These are phyloP conservation scores for Usnea hakonensis DNA, from an alignment of 495 filamentous ascomycete species.

Conservation along the genomic window DNA sequence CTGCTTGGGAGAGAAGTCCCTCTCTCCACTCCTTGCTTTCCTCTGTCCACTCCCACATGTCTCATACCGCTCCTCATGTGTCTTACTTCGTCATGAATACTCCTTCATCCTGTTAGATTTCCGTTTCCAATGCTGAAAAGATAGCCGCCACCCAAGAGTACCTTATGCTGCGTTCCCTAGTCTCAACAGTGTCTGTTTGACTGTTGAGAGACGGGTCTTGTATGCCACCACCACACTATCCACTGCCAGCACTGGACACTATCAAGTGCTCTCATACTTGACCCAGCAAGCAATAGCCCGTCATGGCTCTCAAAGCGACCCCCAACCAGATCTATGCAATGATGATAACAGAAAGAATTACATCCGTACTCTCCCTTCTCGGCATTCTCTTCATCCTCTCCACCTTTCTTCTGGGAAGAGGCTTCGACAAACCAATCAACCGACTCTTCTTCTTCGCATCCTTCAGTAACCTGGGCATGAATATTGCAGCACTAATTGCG, in stretches of 20 bases:
- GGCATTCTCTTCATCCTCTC: constrained; percentile 66
- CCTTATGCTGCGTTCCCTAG: not conserved
- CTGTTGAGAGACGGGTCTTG: not conserved
- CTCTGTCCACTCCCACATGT: not conserved
- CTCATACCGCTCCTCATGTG: not conserved
- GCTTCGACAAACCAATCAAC: constrained; percentile 82
- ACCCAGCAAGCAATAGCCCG: not conserved
- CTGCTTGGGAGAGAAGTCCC: not conserved
- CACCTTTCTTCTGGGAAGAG: constrained; percentile 55
- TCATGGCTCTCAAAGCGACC: constrained; percentile 13
- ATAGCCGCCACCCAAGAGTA: not conserved
- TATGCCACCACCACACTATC: not conserved
- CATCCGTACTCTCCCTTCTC: constrained; percentile 62
- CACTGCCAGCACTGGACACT: not conserved
- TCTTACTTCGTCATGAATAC: not conserved
- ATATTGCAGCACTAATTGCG: constrained; percentile 70
- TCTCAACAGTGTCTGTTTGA: not conserved
- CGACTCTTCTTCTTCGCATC: constrained; percentile 78
- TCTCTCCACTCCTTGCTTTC: not conserved
- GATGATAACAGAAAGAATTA: constrained; percentile 55
- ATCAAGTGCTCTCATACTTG: not conserved
- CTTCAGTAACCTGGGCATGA: constrained; percentile 76
- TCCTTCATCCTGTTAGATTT: not conserved
- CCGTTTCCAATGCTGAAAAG: not conserved
- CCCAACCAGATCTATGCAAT: constrained; percentile 34